Base-by-base conservation (phyloP, 2,329 filamentous ascomycete species). In the Claviceps pazoutovae region DNA sequence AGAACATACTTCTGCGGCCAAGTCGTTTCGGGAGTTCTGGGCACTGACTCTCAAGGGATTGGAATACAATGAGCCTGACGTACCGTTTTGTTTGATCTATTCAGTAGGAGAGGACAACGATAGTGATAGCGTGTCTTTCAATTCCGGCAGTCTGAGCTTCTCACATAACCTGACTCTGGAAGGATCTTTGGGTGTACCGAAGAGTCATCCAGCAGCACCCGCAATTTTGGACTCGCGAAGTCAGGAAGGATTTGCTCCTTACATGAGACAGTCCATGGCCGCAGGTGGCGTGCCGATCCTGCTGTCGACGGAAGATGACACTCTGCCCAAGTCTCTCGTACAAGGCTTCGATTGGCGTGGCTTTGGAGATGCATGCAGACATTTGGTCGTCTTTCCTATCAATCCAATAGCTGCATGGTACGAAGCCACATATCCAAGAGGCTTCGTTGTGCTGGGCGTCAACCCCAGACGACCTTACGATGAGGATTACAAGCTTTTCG, bases 1-100 rank as follows among this genome's bases (percentile, higher is more conserved):
- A 51, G 84, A 90, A 64, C 79, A 77, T 53, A 88, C 84, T 5
- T 79, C 83, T 3, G 71, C 77, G 16, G 84, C 86, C n/a, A 75
- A 82, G 48, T 83, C 86, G 54, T 75, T 89, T 1, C 80, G 80
- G 60, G 74, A 72, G 9, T 90, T 90, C 62, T 91, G 86, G 86
- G 69, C 71, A 1, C 75, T 83, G 57, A 81, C 88, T 1, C 72
- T 82, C 39, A 71, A 75, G 50, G 84, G 83, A 2, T 72, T 90
- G 37, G 79, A 84, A 54, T 81, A 79, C 59, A 89, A 89, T 61
- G 80, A 86, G 58, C 74, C 76, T 52, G 74, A 78, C 53, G 70
- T 76, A 16, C 74, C 74, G 3, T 61, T 78, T 46, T 74, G 73
- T 5, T 69, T 76, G 50, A 62, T 77, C 4, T 78, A 78, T 55